These are phyloP conservation scores for Arxiozyma telluris DNA, from an alignment of 1,139 yeast species.

Conservation along the genomic window DNA sequence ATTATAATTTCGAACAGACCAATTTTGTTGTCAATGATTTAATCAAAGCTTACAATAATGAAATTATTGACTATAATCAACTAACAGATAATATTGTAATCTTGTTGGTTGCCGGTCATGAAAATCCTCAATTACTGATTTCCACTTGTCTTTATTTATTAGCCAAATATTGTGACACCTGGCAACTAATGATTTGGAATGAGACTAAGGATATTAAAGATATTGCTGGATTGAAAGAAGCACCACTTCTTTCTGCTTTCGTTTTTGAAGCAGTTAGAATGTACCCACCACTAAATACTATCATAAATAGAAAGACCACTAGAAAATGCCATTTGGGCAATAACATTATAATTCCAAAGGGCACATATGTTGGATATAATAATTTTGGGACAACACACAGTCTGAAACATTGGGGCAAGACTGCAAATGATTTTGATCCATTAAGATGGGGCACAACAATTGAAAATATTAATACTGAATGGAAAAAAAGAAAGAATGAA, in stretches of 20 bases:
- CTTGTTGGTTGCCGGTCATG: conserved; percentile 54
- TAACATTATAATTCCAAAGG: conserved; percentile 42
- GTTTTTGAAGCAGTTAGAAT: conserved; percentile 46
- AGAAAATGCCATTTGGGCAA: conserved; percentile 35
- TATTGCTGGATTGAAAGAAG: conserved; percentile 15
- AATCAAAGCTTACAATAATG: conserved; percentile 34
- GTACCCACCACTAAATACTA: conserved; percentile 52
- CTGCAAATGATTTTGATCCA: conserved; percentile 43
- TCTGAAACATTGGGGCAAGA: conserved; percentile 40
- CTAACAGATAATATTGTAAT: conserved; percentile 51
- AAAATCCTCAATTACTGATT: conserved; percentile 49
- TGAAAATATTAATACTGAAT: conserved; percentile 35
- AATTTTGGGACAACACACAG: conserved; percentile 50
- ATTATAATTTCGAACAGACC: conserved; percentile 31
- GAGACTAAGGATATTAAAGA: conserved; percentile 20
- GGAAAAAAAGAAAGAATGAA: conserved; percentile 38
- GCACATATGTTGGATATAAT: conserved; percentile 49
- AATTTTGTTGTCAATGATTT: conserved; percentile 31
- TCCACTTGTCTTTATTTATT: conserved; percentile 42
- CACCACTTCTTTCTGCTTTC: conserved; percentile 32
- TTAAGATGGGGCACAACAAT: conserved; percentile 46
- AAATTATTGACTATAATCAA: conserved; percentile 38
- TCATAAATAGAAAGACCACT: conserved; percentile 44
- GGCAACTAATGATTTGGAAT: conserved; percentile 35
- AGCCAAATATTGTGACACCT: conserved; percentile 34